Base-by-base conservation (phyloP, 805 yeast genomes). In the Sugiyamaella marilandica region DNA sequence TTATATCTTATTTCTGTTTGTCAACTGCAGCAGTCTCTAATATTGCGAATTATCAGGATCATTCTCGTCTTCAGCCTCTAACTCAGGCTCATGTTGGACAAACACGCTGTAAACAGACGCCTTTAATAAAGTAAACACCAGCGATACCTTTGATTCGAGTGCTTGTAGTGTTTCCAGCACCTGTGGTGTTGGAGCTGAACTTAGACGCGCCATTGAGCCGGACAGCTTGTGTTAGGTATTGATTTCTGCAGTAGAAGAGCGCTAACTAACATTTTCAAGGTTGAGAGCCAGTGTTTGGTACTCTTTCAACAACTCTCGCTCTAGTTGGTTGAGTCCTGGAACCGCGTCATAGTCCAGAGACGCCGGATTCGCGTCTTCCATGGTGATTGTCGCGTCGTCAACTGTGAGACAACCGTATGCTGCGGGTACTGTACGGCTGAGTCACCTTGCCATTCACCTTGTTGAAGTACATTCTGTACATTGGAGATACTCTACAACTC, bases 81-180 rank as follows among this genome's bases (percentile, higher is more conserved):
- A 43, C 16, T 53, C 62, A n/a, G 61, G 62, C 55, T 73, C 80
- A 56, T 76, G 75, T 59, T 81, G 83, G 37, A 82, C 63, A 52
- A 82, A 78, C 49, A 84, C 69, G 14, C 84, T 78, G 62, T 85
- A 85, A 2, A 85, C 87, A 2, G 89, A 84, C 3, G 86, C 84
- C 58, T 83, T 82, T 66, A 85, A 76, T 41, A 83, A 65, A 0
- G 89, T 84, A 48, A 82, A 81, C 2, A 85, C 84, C 49, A 84
- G 66, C 0, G 84, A 83, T 10, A 82, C 72, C 57, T 83, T 83
- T 55, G 79, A 73, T 59, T 85, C 91, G 49, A 85, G 73, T 21
- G 73, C 77, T 29, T 88, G 72, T 58, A 84, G 65, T 55, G 79
- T 78, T 34, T 77, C 80, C 21, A 76, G 59, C 18, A 78, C 66